phyloP scores from a whole-genome alignment of 441 rosid species.

The Mallotus repandus region DNA sequence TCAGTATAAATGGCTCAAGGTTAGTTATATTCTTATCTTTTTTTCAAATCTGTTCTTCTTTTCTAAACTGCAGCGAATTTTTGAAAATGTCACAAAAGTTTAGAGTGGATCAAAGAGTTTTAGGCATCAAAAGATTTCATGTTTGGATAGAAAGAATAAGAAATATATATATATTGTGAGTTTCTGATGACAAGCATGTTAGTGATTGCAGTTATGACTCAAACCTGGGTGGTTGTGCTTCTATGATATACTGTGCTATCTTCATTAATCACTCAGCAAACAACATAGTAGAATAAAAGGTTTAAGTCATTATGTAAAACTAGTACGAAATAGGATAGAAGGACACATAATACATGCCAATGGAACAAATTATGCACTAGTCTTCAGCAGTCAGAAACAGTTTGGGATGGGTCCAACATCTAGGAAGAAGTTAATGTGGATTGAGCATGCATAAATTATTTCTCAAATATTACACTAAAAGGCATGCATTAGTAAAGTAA shows the following conservation, averaged over 20 bases:
- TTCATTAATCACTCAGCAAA: too few relatives aligned
- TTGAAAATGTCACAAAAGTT: neutral
- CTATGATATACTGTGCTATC: too few relatives aligned
- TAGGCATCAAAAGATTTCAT: neutral
- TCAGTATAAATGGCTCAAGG: slow-evolving; percentile 90
- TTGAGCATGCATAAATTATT: neutral
- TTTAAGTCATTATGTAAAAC: neutral
- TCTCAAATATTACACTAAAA: neutral
- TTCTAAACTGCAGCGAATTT: neutral
- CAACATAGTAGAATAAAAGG: neutral
- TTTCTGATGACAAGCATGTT: neutral
- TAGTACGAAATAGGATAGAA: neutral
- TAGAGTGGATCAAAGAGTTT: neutral
- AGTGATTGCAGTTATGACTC: neutral
- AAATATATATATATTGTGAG: neutral
- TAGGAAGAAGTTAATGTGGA: neutral
- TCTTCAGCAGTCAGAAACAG: too few relatives aligned
- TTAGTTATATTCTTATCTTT: slow-evolving; percentile 21
- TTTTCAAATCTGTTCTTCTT: slow-evolving; percentile 5
- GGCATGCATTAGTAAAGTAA: neutral
- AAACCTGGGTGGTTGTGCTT: neutral
- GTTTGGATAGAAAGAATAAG: neutral
- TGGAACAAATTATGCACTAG: too few relatives aligned
- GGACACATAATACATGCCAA: too few relatives aligned
- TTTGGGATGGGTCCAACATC: too few relatives aligned